A percentile compares a stretch with the other conserved stretches of the same genome.
These are phyloP conservation scores for Mollisia scopiformis DNA, from an alignment of 2,329 filamentous ascomycete genomes.

Conservation along the genomic window DNA sequence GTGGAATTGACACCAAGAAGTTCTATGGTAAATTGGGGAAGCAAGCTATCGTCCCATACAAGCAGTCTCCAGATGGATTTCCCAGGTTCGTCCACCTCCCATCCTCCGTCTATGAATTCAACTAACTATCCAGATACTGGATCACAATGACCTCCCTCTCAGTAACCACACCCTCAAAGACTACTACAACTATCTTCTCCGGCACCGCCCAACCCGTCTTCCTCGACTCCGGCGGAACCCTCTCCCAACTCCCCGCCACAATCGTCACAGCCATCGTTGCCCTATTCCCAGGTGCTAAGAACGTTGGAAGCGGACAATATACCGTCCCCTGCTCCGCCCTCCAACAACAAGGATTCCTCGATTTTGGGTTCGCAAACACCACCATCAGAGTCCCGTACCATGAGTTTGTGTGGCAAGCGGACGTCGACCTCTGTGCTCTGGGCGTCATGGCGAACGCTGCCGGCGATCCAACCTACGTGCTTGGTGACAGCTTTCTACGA, in stretches of 20 bases:
- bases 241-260: constrained; percentile 15
- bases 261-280: constrained; percentile 15
- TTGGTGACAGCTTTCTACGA: constrained; percentile 19
- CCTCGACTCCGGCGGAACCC: constrained; percentile 21
- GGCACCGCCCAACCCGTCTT: constrained; percentile 11
- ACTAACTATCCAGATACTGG: constrained; percentile 20
- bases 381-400: constrained; percentile 21
- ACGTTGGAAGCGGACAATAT: constrained; percentile 14
- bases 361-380: constrained; percentile 21
- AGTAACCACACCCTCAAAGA: constrained; percentile 5
- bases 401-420: constrained; percentile 22
- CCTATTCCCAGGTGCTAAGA: constrained; percentile 17
- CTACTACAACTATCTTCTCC: background rate
- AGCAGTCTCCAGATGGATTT: constrained; percentile 10
- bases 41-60: constrained; percentile 19
- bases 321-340: constrained; percentile 14
- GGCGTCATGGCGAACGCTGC: constrained; percentile 4
- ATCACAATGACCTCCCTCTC: constrained; percentile 25
- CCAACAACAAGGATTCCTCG: constrained; percentile 12
- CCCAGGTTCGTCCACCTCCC: background rate
- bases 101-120: background rate
- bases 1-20: constrained; percentile 27
- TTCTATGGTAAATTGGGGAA: constrained; percentile 21
- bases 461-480: constrained; percentile 1
- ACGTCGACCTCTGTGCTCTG: constrained; percentile 3